Evolutionary conservation across 805 yeast genomes (phyloP), one percentile per base, ranked within the genome.

Genomic region (Metschnikowia dekortorum): DNA sequence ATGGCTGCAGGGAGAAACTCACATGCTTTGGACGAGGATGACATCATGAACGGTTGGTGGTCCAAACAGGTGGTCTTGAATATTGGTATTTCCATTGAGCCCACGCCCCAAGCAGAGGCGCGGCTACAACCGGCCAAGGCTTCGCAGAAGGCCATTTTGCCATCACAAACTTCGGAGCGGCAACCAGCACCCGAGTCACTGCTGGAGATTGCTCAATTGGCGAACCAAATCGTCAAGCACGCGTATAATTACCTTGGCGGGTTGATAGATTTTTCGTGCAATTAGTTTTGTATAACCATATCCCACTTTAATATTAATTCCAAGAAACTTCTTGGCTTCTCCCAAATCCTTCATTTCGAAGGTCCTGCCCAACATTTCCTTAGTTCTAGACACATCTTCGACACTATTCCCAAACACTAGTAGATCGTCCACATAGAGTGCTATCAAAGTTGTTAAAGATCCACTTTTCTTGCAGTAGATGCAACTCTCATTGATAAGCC

Each of bases 61-160:
- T 1, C 55, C 61, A 3, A 50, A 33, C 33, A 26, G 37, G 39
- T 37, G 9, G 46, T 48, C 16, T 67, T 62, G 56, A 75, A 63
- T 55, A 82, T 92, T 4, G 99, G 99, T 0, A 87, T 94, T n/a
- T 88, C 97, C 3, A 83, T 92, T 11, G 99, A 92, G 62, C 87
- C 96, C 0, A 76, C 80, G 6, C 73, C 65, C 0, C 83, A 79
- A 46, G 97, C 95, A 0, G 80, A 81, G 53, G 67, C 72, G 35
- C 83, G 78, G 50, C 67, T 89, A 41, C 74, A 67, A 28, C 73
- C 74, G 51, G 71, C 76, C 58, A 74, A 71, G 55, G 63, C 46
- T 54, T 50, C 52, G 44, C 61, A 61, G 34, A 51, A 51, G 42
- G 48, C 53, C 18, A 50, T 60, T 42, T 46, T 64, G 48, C 64